Evolutionary conservation across 345 rosid genomes (phyloP), one percentile per base, ranked within the genome.

Genomic region (Moringa oleifera): DNA sequence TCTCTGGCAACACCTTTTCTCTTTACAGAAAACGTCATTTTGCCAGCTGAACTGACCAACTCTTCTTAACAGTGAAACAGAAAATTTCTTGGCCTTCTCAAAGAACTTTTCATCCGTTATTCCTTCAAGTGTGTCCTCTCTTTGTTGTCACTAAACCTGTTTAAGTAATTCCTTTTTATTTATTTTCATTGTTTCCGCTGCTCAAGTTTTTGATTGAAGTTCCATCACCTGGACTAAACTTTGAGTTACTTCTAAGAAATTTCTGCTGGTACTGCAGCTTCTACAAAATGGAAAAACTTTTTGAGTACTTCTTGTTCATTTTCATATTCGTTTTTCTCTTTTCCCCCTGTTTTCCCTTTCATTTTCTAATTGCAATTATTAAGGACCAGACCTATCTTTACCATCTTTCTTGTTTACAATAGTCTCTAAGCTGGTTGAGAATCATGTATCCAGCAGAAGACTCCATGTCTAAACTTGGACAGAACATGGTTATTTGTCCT

Each of bases 71-170:
- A 71, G 58, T 53, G 61, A 36, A 52, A 15, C 45, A 77, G 57
- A 74, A 62, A 61, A 59, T 33, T 45, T 54, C 9, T 54, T 23
- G 74, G 59, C 70, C 53, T 66, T 18, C 0, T 33, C 59, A 22
- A 25, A 24, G 65, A 65, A 69, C 73, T 66, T 61, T 45, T 75
- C n/a, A 59, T 55, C 71, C 33, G 66, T 73, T 62, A 61, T 11
- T 67, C 61, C 66, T 47, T 25, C 19, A 19, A 51, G 2, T 59
- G 63, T 79, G 55, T 58, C 33, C 74, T 85, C 67, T 72, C n/a
- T n/a, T 83, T 66, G 68, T 71, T 1, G 85, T 75, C 58, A 86
- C 76, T 70, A 86, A 90, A 55, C 87, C 94, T 64, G 71, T 64
- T 58, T 71, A 75, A 18, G 46, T 46, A 51, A 31, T 55, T 52